phyloP scores from a whole-genome alignment of 163 green algal genomes.

The Scenedesmus sp. region DNA sequence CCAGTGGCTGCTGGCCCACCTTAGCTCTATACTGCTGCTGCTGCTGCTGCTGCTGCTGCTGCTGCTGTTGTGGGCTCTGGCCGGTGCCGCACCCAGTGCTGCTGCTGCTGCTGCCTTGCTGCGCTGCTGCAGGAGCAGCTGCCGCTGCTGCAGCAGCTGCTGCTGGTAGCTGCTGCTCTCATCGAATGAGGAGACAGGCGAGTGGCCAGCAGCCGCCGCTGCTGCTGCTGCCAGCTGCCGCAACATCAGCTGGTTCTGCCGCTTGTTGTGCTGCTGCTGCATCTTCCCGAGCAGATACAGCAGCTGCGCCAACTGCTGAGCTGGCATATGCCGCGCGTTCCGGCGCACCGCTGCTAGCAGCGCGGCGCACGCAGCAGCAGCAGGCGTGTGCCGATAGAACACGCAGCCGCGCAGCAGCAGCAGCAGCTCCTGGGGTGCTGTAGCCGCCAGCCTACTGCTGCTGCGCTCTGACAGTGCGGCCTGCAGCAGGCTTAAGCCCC shows the following conservation, averaged over 20 bases:
- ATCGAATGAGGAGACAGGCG: not conserved
- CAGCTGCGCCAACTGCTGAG: conserved; percentile 22
- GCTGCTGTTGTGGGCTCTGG: not conserved
- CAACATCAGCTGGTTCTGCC: not conserved
- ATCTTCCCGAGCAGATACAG: conserved; percentile 47
- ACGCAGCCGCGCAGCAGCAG: conserved; percentile 37
- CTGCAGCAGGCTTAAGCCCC: conserved; percentile 25
- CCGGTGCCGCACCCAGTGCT: not conserved
- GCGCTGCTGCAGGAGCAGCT: not conserved
- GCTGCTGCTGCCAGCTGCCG: conserved; percentile 9
- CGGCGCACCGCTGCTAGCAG: not conserved
- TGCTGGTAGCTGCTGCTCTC: not conserved
- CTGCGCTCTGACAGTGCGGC: not conserved
- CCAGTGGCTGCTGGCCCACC: not conserved
- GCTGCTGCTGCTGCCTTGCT: not conserved
- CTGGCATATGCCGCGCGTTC: not conserved
- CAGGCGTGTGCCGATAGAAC: conserved; percentile 13
- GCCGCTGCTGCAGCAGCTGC: conserved; percentile 15
- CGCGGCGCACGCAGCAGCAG: not conserved
- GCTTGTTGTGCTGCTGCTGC: conserved; percentile 32
- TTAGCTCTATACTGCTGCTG: not conserved
- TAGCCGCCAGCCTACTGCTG: not conserved
- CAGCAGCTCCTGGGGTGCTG: conserved; percentile 21
- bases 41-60: conserved; percentile 15
- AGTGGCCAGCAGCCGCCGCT: not conserved